Conservation (phyloP, 148 eudicot genomes). For the Nepenthes mirabilis region DNA sequence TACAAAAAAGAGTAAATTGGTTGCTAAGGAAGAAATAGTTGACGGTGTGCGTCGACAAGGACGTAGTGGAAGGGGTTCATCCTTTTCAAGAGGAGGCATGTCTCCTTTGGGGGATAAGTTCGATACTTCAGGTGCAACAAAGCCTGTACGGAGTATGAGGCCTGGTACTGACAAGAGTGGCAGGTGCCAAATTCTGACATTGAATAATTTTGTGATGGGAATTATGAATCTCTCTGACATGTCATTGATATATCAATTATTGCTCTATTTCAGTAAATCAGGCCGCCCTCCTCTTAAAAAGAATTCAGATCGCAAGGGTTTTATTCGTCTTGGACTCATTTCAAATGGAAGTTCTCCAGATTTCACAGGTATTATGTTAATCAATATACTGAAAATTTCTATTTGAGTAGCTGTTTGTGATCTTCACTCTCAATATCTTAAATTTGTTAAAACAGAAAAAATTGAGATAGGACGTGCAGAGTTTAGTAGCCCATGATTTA, state of each 20-base stretch:
- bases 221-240: slow-evolving; percentile 1
- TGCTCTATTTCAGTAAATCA: slow-evolving; percentile 48
- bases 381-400: not conserved
- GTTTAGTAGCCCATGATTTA: too few relatives aligned
- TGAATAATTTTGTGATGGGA: not conserved
- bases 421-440: too few relatives aligned
- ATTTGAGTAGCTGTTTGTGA: too few relatives aligned
- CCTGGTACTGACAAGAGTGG: slow-evolving; percentile 77
- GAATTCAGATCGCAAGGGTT: slow-evolving; percentile 67
- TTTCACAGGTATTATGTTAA: slow-evolving; percentile 36
- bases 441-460: too few relatives aligned
- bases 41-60: slow-evolving; percentile 76
- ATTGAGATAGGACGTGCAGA: too few relatives aligned
- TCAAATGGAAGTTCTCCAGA: slow-evolving; percentile 58
- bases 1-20: slow-evolving; percentile 51
- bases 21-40: slow-evolving; percentile 40
- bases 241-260: slow-evolving; percentile 6
- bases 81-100: slow-evolving; percentile 40
- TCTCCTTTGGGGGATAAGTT: slow-evolving; percentile 55
- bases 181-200: slow-evolving; percentile 30
- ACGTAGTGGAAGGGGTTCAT: slow-evolving; percentile 67
- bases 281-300: slow-evolving; percentile 79
- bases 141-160: slow-evolving; percentile 47
- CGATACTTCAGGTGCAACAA: slow-evolving; percentile 39
- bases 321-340: slow-evolving; percentile 53